Conservation (phyloP, 768 basidiomycete genomes). For the Tulasnella sp. region DNA sequence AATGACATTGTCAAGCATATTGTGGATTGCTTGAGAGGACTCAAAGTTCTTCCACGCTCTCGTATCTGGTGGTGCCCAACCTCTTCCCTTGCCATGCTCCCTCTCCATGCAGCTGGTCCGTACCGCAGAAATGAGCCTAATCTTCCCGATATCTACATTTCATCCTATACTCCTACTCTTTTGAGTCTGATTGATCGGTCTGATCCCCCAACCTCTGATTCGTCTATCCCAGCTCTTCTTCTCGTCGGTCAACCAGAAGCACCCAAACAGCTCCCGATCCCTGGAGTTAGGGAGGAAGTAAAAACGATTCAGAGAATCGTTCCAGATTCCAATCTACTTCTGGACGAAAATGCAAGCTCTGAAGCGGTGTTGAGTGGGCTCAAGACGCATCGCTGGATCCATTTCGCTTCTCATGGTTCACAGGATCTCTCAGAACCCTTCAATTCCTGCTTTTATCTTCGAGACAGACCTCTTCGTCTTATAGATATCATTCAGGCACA, state of each 20-base stretch:
- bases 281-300: neutral
- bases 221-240: neutral
- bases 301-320: neutral
- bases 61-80: constrained; percentile 6
- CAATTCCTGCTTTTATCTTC: neutral
- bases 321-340: neutral
- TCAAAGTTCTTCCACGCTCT: neutral
- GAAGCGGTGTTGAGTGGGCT: neutral
- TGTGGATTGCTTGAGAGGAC: neutral
- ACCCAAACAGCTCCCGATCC: neutral
- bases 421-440: neutral
- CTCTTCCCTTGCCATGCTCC: neutral
- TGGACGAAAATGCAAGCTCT: neutral
- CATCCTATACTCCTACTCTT: constrained; percentile 1
- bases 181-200: neutral
- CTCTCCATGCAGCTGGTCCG: neutral
- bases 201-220: too few relatives aligned
- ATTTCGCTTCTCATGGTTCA: constrained; percentile 6
- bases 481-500: neutral
- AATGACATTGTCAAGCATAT: neutral
- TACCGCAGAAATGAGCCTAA: neutral
- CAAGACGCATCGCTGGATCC: neutral
- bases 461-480: constrained; percentile 3
- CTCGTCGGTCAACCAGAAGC: neutral
- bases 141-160: neutral